These are phyloP conservation scores for Talaromyces amestolkiae DNA, from an alignment of 2,329 filamentous ascomycete species.

Conservation along the genomic window DNA sequence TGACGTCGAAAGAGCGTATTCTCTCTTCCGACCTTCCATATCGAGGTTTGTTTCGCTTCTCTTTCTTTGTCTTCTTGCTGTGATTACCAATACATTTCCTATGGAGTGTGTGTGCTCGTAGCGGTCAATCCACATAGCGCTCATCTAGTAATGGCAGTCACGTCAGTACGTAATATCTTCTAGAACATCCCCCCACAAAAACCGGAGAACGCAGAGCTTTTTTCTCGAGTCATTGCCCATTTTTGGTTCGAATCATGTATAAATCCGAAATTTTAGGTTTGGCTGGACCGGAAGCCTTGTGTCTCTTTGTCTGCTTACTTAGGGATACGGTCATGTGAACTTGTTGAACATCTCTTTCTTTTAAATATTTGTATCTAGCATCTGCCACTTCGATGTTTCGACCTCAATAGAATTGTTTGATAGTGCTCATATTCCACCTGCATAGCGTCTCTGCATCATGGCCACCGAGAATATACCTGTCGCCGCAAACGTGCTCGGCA, in stretches of 20 bases:
- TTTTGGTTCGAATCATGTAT: slow-evolving; percentile 1
- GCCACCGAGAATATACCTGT: slow-evolving; percentile 30
- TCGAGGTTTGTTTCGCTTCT: not conserved
- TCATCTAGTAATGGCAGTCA: no score
- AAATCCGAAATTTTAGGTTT: not conserved
- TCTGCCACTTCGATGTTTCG: not conserved
- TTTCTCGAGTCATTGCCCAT: slow-evolving; percentile 11
- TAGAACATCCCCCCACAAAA: not conserved
- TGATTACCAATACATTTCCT: not conserved
- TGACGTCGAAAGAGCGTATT: slow-evolving; percentile 1
- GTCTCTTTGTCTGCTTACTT: not conserved
- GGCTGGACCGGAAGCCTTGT: not conserved
- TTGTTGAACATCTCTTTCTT: not conserved
- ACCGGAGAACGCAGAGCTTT: not conserved
- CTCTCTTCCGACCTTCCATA: slow-evolving; percentile 1
- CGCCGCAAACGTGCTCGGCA: slow-evolving; percentile 40
- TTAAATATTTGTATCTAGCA: not conserved
- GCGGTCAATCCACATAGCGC: no score
- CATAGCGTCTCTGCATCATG: slow-evolving; percentile 11
- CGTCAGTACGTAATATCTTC: no score
- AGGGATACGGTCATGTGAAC: not conserved
- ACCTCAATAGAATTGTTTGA: not conserved
- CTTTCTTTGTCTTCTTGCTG: not conserved
- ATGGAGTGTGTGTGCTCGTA: not conserved
- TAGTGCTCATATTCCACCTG: not conserved